Evolutionary conservation across 805 yeast genomes (phyloP), one percentile per base, ranked within the genome.

Genomic region (Zygosaccharomyces rouxii): DNA sequence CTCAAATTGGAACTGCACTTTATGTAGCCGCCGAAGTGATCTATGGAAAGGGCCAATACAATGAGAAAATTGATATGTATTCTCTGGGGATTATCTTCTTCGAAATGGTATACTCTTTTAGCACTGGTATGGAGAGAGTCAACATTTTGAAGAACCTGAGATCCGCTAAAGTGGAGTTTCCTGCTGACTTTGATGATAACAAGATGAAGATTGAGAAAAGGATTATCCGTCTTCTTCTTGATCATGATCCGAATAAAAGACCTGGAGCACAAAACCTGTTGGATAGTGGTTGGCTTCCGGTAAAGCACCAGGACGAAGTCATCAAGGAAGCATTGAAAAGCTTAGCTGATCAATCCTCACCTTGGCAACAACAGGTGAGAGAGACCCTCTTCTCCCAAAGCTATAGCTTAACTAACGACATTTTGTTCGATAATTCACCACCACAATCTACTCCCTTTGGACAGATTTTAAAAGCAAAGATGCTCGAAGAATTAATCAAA

Each of bases 111-210:
- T 89, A 83, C 63, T 75, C 83, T 1, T 74, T 92, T 58, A 74
- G 75, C n/a, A 94, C 99, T 0, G 90, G 89, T 1, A 94, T 94
- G 97, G 99, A 94, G 64, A 75, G 99, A 45, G 89, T 85, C 9
- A 74, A 76, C 41, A 86, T 81, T 6, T 68, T 94, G n/a, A 77
- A 81, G 51, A 72, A 77, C 21, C 66, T 92, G 46, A 72, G 99
- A 47, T 63, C 73, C 1, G 66, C 79, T 0, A 63, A 75, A 0
- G 75, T 89, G 11, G 77, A 76, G 4, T 86, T 94, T 53, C 99
- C 99, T 0, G 22, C 67, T 0, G 85, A 81, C 44, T 90, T 89
- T 61, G 72, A 76, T 18, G 69, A 67, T 6, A 68, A 71, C 1
- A 78, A 78, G 54, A 67, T 73, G 53, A 66, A 71, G 3, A 73